A percentile compares a stretch with the other conserved stretches of the same genome.
Evolutionary conservation across 2,329 filamentous ascomycete genomes (phyloP).

Genomic region (Bipolaris bicolor): DNA sequence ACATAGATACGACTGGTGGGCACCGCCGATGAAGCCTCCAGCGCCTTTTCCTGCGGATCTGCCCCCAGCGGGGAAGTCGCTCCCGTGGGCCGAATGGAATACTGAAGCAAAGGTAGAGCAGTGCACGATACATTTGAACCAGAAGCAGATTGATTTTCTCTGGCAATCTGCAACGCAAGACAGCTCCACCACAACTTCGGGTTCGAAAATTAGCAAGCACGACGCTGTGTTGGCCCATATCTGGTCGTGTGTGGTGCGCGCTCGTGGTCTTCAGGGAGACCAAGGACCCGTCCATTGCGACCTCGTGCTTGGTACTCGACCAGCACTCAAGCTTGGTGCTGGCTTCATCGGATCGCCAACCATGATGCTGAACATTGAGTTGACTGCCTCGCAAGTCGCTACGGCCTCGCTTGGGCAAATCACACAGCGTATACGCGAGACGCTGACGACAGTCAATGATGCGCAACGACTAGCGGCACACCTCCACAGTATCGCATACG

Average conservation of each 20-base stretch:
- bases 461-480: slow-evolving; percentile 5
- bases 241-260: slow-evolving; percentile 16
- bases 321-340: slow-evolving; percentile 5
- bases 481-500: slow-evolving; percentile 18
- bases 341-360: slow-evolving; percentile 13
- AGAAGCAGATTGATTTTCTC: slow-evolving; percentile 7
- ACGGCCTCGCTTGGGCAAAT: neutral
- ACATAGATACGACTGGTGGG: slow-evolving; percentile 21
- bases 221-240: slow-evolving; percentile 18
- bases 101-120: slow-evolving; percentile 1
- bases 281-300: slow-evolving; percentile 13
- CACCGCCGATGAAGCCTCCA: slow-evolving; percentile 10
- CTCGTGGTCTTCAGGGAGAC: slow-evolving; percentile 11
- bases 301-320: slow-evolving; percentile 12
- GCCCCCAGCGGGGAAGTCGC: slow-evolving; percentile 4
- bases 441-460: slow-evolving; percentile 9
- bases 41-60: slow-evolving; percentile 5
- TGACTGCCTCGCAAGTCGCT: slow-evolving; percentile 3
- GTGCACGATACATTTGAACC: slow-evolving; percentile 14
- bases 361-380: slow-evolving; percentile 17
- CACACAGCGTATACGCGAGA: neutral
- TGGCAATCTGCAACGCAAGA: neutral
- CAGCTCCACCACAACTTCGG: neutral
- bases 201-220: slow-evolving; percentile 13
- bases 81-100: slow-evolving; percentile 18